Evolutionary conservation across 768 basidiomycete species (phyloP).

Genomic region (Tricholoma terreum): DNA sequence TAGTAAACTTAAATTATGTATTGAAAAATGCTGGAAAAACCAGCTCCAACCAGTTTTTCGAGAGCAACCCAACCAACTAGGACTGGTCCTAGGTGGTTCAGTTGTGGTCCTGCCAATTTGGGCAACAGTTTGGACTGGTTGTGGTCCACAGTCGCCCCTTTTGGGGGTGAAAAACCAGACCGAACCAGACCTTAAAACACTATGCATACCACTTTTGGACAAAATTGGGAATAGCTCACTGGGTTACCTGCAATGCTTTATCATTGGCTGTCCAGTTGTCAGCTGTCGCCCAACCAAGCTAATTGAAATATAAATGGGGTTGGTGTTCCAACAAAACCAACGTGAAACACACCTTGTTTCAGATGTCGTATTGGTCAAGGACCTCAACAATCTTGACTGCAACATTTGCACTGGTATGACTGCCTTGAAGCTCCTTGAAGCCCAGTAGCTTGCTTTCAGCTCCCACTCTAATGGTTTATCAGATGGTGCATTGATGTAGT

Average conservation of each 20-base stretch:
- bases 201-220: slow-evolving; percentile 20
- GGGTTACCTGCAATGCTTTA: slow-evolving; percentile 18
- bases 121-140: too few relatives aligned
- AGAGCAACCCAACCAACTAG: too few relatives aligned
- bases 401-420: slow-evolving; percentile 9
- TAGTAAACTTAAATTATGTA: too few relatives aligned
- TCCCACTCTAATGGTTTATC: slow-evolving; percentile 8
- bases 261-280: slow-evolving; percentile 28
- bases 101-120: too few relatives aligned
- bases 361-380: slow-evolving; percentile 3
- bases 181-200: too few relatives aligned
- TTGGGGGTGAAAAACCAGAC: too few relatives aligned
- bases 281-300: slow-evolving; percentile 30
- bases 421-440: slow-evolving; percentile 6
- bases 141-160: too few relatives aligned
- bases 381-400: background rate
- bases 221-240: slow-evolving; percentile 9
- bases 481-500: slow-evolving; percentile 8
- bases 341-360: slow-evolving; percentile 5
- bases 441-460: slow-evolving; percentile 4
- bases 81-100: too few relatives aligned
- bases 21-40: too few relatives aligned
- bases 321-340: too few relatives aligned
- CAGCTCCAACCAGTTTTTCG: too few relatives aligned
- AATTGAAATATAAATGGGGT: too few relatives aligned